Evolutionary conservation across 345 rosid genomes (phyloP), one percentile per base, ranked within the genome.

Genomic region (Eucalyptus leucophloia): DNA sequence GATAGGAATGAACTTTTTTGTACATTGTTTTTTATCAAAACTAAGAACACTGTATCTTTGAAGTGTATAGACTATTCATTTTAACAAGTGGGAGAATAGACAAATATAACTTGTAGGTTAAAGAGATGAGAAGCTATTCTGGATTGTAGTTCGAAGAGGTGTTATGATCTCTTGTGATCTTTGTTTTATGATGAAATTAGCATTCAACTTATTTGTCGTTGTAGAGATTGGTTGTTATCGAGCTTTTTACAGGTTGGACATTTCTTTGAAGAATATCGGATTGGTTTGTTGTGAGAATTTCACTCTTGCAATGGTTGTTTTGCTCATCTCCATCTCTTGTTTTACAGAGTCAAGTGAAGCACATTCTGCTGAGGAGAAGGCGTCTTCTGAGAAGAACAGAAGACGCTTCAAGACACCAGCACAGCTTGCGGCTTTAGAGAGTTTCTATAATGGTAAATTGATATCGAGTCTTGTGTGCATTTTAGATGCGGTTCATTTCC

Each of bases 391-490:
- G 88, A 94, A 92, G 91, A 92, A 91, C 56, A 97, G 95, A 88
- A 92, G 99, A 89, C 93, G 86, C 67, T 91, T 95, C 87, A 98
- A 98, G 93, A 97, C 99, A 67, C 97, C 96, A 26, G 89, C 92
- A 88, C 99, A 98, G 95, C 91, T 97, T 88, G 87, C 62, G 86
- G 98, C 96, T 80, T 93, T 98, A 90, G 99, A 98, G 94, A 93
- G 91, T 37, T 95, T 95, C 77, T 98, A 97, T 90, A 92, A 91
- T 88, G 99, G 99, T 98, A 95, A 65, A 65, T 24, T 62, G 34
- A 77, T 42, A 58, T 60, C 72, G 77, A 86, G 90, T 88, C 62
- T 88, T 81, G 90, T 87, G 49, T 91, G 12, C 49, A n/a, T 91
- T 87, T n/a, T 42, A 65, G 51, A 87, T 54, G 67, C 77, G 26